Base-by-base conservation (phyloP, 192 early-diverging fungal species). In the Coemansia pectinata region DNA sequence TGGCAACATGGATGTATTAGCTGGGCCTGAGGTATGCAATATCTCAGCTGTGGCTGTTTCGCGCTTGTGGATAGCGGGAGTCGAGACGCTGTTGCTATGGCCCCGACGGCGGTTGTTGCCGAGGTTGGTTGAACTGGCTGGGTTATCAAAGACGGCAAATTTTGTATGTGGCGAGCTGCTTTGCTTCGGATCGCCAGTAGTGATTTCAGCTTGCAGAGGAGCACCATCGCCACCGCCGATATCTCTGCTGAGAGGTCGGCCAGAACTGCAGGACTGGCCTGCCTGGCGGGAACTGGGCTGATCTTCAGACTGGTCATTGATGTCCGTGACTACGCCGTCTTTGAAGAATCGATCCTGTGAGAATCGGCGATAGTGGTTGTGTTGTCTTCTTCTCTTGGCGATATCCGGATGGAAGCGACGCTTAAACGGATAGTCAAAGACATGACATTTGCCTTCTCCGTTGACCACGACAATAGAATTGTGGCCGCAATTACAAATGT, bases 401-500 rank as follows among this genome's bases (percentile, higher is more conserved):
- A 63, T 21, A 27, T 83, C 76, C 1, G 81, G 81, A 42, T 83
- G 81, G 11, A 78, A 21, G 33, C 73, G 76, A 25, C 82, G 70
- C 61, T 74, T 73, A 52, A 84, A 84, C 4, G 82, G 82, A 17
- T 84, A 78, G 64, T 78, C 77, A 41, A 79, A 84, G 10, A 84
- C 58, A 47, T 79, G 77, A 65, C 76, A 84, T 45, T 84, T 84
- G 31, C 82, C 82, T 40, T 84, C 82, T 48, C 76, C 77, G 17
- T 78, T 84, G 25, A 84, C 77, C 4, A 78, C 76, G 8, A 84
- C 74, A 1, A 84, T 73, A 38, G 82, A 84, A 71, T 79, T 78
- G 61, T 79, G 77, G 8, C 82, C 82, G 31, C 66, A 68, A 48
- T 79, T 79, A 50, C 70, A 72, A 4, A 84, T 77, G 41, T 84